A percentile compares a stretch with the other conserved stretches of the same genome.
Conservation (phyloP, 345 rosid genomes). For the Aquilaria sinensis region DNA sequence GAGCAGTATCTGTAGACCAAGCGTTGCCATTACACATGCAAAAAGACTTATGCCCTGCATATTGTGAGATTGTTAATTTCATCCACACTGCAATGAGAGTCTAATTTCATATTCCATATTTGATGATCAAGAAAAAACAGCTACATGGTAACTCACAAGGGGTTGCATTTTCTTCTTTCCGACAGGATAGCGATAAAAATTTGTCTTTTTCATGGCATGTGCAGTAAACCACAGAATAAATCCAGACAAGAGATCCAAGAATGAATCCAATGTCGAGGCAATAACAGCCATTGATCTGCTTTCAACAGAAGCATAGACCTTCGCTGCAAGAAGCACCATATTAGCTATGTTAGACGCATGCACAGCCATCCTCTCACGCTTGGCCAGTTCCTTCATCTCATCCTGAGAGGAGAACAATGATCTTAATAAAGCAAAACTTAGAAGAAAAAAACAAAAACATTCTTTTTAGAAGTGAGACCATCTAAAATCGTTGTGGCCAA, state of each 20-base stretch:
- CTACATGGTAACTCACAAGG: slow-evolving; percentile 38
- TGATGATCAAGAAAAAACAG: neutral
- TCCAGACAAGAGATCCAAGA: slow-evolving; percentile 77
- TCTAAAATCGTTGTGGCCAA: neutral
- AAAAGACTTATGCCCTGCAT: slow-evolving; percentile 57
- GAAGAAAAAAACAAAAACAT: neutral
- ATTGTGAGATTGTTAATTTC: neutral
- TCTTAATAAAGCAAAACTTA: neutral
- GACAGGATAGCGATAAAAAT: slow-evolving; percentile 60
- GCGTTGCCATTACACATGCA: slow-evolving; percentile 63
- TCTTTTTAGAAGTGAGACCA: neutral
- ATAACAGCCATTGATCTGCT: slow-evolving; percentile 77
- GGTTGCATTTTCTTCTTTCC: slow-evolving; percentile 93
- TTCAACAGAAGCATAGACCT: slow-evolving; percentile 65
- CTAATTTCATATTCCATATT: neutral
- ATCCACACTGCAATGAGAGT: too few species aligned
- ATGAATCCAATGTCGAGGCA: slow-evolving; percentile 83
- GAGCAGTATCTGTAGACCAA: slow-evolving; percentile 46
- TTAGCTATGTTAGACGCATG: slow-evolving; percentile 54
- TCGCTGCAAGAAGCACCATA: slow-evolving; percentile 61
- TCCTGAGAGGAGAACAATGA: slow-evolving; percentile 33
- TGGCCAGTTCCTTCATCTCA: slow-evolving; percentile 63
- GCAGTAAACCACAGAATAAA: slow-evolving; percentile 85
- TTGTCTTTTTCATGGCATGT: slow-evolving; percentile 69
- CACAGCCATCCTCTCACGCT: slow-evolving; percentile 57